Conservation (phyloP, 768 basidiomycete genomes). For the Leucocoprinus birnbaumii region DNA sequence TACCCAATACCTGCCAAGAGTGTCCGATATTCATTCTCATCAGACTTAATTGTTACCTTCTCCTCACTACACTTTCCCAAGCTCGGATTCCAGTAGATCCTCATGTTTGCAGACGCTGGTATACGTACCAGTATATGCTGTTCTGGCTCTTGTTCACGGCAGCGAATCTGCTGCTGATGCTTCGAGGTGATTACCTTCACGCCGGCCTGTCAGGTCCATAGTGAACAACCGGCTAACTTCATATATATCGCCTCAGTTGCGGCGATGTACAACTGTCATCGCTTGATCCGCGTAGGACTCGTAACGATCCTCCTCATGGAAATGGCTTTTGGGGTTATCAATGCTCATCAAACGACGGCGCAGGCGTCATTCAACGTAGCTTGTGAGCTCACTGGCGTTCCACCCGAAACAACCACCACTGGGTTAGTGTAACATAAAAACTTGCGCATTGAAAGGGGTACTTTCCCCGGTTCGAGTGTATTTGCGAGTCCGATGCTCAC, state of each 20-base stretch:
- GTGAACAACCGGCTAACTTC: no score
- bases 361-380: neutral
- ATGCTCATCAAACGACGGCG: neutral
- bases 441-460: no score
- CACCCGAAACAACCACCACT: neutral
- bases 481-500: no score
- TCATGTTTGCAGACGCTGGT: constrained; percentile 10
- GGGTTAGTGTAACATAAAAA: neutral
- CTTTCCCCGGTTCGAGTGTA: no score
- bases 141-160: constrained; percentile 15
- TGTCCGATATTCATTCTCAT: neutral
- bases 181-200: constrained; percentile 14
- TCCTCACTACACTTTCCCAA: neutral
- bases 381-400: neutral
- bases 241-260: no score
- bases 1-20: neutral
- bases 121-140: constrained; percentile 13
- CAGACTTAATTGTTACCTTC: constrained; percentile 2
- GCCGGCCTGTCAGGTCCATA: no score
- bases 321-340: neutral
- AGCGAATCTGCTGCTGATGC: constrained; percentile 16
- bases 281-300: neutral
- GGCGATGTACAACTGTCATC: neutral
- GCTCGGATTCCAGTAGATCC: constrained; percentile 9
- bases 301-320: neutral